Evolutionary conservation across 306 rosid genomes (phyloP), one percentile per base, ranked within the genome.

Genomic region (Fragaria iinumae): DNA sequence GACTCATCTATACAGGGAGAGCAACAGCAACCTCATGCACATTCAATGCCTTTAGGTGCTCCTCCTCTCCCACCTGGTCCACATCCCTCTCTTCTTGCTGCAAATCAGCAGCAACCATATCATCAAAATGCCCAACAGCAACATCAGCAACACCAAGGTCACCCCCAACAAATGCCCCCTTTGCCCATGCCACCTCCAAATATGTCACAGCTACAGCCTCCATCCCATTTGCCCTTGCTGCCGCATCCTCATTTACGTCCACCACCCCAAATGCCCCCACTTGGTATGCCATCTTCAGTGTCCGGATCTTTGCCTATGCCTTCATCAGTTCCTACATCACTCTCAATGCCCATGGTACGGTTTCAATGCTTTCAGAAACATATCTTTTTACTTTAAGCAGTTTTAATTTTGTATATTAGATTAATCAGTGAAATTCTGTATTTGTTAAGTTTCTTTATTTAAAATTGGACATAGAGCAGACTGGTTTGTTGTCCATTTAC

Each of bases 51-150:
- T 25, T 72, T 88, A 81, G 96, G 93, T 62, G 96, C 97, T 68
- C 98, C 98, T 70, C 97, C 97, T 84, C 97, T 95, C 56, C 98
- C 98, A 38, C 97, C 98, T 27, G 98, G 98, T 75, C 98, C 98
- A 32, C 98, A 95, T 80, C 98, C 98, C 48, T 95, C 97, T 72
- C 97, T 94, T 82, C 96, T 95, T 66, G 88, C 84, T 74, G 77
- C 83, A 72, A 95, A 90, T 77, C 98, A 95, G 86, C 98, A 95
- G 78, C 96, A 88, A 75, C 84, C 87, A 55, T 95, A 84, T 83
- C 97, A 89, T 65, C 96, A 89, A 70, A 95, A 88, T 84, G 90
- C 89, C 79, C 98, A 91, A 82, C 98, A 95, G 87, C 86, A 89
- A 36, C 98, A 90, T 74, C 97, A 86, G 34, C 88, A 82, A 64